A percentile compares a stretch with the other conserved stretches of the same genome.
Evolutionary conservation across 2,329 filamentous ascomycete genomes (phyloP).

Genomic region (Nemania sp.): DNA sequence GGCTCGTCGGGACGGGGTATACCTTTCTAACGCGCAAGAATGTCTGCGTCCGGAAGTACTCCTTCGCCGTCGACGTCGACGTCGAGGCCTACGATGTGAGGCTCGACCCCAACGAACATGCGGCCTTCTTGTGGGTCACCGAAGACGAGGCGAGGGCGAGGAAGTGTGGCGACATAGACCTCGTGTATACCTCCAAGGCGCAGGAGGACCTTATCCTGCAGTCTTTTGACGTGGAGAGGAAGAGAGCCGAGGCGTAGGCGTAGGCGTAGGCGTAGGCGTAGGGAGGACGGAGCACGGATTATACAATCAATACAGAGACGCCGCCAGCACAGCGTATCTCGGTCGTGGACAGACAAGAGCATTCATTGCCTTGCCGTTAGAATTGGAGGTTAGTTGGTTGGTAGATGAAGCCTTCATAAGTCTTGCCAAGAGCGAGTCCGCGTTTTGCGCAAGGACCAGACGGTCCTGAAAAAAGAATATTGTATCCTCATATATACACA

Average conservation of each 20-base stretch:
- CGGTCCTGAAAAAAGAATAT: too few relatives aligned
- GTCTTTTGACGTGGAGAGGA: slow-evolving; percentile 33
- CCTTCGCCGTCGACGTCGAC: slow-evolving; percentile 37
- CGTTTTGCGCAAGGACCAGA: too few relatives aligned
- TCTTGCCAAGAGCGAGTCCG: too few relatives aligned
- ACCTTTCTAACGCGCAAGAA: slow-evolving; percentile 28
- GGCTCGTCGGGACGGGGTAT: slow-evolving; percentile 31
- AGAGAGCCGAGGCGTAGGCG: background rate
- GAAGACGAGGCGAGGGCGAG: slow-evolving; percentile 38
- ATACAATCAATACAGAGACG: background rate
- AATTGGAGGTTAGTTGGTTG: background rate
- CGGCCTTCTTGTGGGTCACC: slow-evolving; percentile 41
- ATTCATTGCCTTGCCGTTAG: background rate
- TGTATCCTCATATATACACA: too few relatives aligned
- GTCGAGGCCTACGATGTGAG: slow-evolving; percentile 36
- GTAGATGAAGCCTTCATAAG: too few relatives aligned
- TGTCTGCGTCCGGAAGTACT: slow-evolving; percentile 36
- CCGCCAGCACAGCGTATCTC: background rate
- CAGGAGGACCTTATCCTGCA: slow-evolving; percentile 34
- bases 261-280: too few relatives aligned
- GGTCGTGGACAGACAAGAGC: too few relatives aligned
- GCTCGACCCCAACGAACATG: slow-evolving; percentile 42
- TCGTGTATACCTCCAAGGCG: slow-evolving; percentile 34
- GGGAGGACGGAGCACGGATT: background rate
- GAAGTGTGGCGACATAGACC: slow-evolving; percentile 32